These are phyloP conservation scores for Apiotrichum sp. DNA, from an alignment of 1,284 basidiomycete genomes.

Conservation along the genomic window DNA sequence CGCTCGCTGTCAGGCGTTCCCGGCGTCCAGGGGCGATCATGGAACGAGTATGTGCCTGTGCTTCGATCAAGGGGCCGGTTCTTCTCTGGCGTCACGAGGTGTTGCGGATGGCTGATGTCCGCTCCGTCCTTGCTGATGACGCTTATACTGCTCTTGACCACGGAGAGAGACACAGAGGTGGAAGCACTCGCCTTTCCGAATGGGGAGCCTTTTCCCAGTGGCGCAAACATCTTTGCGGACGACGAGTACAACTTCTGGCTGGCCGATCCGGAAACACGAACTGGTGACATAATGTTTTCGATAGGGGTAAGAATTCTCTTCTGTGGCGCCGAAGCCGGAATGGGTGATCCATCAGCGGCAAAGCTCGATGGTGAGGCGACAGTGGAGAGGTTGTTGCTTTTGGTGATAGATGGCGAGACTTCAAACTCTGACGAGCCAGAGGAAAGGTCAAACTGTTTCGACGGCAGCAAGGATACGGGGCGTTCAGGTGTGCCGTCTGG, in stretches of 20 bases:
- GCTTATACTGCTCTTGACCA: background rate
- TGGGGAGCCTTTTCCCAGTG: background rate
- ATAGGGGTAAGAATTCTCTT: background rate
- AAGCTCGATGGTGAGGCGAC: background rate
- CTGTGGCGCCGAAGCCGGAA: background rate
- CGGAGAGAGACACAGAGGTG: background rate
- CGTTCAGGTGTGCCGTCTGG: background rate
- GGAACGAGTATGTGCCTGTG: background rate
- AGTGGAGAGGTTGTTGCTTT: background rate
- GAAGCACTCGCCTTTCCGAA: too few relatives aligned
- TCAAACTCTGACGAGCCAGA: background rate
- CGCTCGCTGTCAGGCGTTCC: slow-evolving; percentile 1
- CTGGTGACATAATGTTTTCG: background rate
- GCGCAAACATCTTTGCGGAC: background rate
- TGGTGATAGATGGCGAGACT: background rate
- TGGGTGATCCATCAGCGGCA: background rate
- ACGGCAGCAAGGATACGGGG: background rate
- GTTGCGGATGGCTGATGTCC: background rate
- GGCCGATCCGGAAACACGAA: background rate
- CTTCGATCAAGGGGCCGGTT: background rate
- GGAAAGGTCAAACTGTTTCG: background rate
- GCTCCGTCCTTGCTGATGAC: background rate
- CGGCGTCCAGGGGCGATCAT: background rate
- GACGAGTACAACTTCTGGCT: background rate
- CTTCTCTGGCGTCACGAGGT: background rate